Conservation (phyloP, 257 asterid species). For the Pogostemon cablin region DNA sequence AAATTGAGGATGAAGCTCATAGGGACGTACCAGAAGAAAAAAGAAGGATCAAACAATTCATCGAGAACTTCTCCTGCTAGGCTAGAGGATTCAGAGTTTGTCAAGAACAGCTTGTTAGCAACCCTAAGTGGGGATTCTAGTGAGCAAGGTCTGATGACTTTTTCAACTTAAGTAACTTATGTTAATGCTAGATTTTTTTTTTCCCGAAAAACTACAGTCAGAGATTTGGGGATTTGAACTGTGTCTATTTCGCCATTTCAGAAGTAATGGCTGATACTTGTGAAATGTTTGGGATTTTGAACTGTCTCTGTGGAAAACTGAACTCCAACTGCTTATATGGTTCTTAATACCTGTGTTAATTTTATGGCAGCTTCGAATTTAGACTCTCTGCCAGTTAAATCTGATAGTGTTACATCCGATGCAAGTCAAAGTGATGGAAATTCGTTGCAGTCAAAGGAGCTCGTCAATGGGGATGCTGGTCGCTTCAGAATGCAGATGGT, state of each 20-base stretch:
- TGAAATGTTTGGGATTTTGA: constrained; percentile 21
- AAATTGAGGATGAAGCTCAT: constrained; percentile 89
- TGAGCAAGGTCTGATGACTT: constrained; percentile 56
- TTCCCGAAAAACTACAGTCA: constrained; percentile 20
- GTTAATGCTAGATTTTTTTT: constrained; percentile 2
- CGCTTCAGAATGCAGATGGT: constrained; percentile 46
- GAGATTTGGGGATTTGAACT: constrained; percentile 25
- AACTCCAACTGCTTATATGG: constrained; percentile 2
- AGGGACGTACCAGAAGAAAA: constrained; percentile 63
- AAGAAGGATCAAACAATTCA: constrained; percentile 81
- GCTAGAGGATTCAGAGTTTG: constrained; percentile 76
- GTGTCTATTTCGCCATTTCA: constrained; percentile 20
- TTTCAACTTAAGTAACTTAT: not conserved
- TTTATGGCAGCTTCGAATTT: constrained; percentile 38
- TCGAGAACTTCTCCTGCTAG: constrained; percentile 94
- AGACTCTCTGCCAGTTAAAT: constrained; percentile 37
- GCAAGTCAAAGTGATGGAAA: constrained; percentile 38
- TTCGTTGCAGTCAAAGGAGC: constrained; percentile 38
- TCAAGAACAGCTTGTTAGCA: constrained; percentile 76
- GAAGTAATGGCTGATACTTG: constrained; percentile 23
- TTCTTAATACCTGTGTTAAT: constrained; percentile 7
- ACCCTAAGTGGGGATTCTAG: constrained; percentile 57
- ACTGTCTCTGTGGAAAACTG: not conserved
- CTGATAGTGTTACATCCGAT: constrained; percentile 34
- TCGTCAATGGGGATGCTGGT: constrained; percentile 39